Evolutionary conservation across 495 filamentous ascomycete species (phyloP).

Genomic region (Penicillium roqueforti): DNA sequence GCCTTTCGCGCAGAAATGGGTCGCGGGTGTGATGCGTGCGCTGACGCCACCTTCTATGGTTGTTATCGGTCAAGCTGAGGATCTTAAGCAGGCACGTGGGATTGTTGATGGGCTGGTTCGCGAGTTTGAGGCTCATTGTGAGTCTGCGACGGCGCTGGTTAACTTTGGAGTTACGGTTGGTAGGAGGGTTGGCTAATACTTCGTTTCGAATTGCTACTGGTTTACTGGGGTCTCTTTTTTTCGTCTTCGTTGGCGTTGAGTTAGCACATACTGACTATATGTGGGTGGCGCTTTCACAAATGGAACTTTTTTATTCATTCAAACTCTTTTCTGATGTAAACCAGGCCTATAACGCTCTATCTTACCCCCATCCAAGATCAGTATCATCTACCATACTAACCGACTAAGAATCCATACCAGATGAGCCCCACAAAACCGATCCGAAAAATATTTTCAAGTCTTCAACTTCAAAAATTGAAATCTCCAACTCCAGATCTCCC

Average conservation of each 20-base stretch:
- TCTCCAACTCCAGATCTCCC: background rate
- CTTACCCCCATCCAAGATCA: background rate
- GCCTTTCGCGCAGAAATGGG: slow-evolving; percentile 12
- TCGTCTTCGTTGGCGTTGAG: background rate
- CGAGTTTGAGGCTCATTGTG: slow-evolving; percentile 16
- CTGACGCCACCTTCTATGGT: slow-evolving; percentile 17
- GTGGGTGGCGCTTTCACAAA: no score
- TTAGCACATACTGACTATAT: no score
- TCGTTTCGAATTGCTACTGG: background rate
- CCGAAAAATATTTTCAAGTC: slow-evolving; percentile 1
- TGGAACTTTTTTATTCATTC: no score
- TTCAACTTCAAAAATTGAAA: background rate
- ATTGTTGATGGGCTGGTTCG: slow-evolving; percentile 20
- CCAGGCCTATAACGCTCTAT: no score
- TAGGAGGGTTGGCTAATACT: slow-evolving; percentile 9
- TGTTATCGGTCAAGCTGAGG: slow-evolving; percentile 12
- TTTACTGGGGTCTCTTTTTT: background rate
- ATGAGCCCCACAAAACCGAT: background rate
- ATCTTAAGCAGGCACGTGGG: slow-evolving; percentile 9
- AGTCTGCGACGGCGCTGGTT: slow-evolving; percentile 13
- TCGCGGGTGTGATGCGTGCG: slow-evolving; percentile 15
- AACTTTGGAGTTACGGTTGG: slow-evolving; percentile 21
- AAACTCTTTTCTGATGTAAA: no score
- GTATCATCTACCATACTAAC: background rate
- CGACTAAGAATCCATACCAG: background rate